Evolutionary conservation across 1,284 basidiomycete species (phyloP).

Genomic region (Ganoderma resinaceum): DNA sequence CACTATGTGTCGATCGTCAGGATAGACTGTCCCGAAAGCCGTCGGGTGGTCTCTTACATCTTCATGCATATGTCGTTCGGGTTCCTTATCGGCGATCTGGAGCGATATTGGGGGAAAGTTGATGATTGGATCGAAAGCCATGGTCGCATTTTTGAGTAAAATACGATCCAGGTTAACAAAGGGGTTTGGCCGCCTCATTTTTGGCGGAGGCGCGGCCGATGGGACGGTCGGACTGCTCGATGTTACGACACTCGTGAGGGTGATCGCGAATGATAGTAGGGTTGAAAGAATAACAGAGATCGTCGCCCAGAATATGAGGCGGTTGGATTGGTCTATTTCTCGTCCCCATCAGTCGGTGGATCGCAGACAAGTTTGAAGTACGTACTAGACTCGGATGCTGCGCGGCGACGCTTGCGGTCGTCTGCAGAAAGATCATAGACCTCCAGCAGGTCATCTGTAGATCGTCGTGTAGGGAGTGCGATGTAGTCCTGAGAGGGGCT

Average conservation of each 20-base stretch:
- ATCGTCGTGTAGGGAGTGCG: too few relatives aligned
- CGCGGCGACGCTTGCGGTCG: background rate
- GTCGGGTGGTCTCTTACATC: conserved; percentile 18
- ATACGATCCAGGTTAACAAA: conserved; percentile 29
- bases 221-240: too few relatives aligned
- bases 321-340: background rate
- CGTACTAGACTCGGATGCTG: background rate
- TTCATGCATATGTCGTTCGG: conserved; percentile 21
- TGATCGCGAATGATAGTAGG: conserved; percentile 4
- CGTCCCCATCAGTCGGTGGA: background rate
- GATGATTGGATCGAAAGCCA: conserved; percentile 21
- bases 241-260: background rate
- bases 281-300: conserved; percentile 21
- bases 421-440: background rate
- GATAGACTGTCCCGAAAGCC: conserved; percentile 24
- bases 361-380: background rate
- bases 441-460: too few relatives aligned
- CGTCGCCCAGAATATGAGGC: conserved; percentile 23
- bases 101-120: conserved; percentile 29
- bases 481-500: too few relatives aligned
- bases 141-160: conserved; percentile 9
- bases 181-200: conserved; percentile 19
- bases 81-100: conserved; percentile 21
- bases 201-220: too few relatives aligned
- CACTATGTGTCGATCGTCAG: conserved; percentile 24